A percentile compares a stretch with the other conserved stretches of the same genome.
Evolutionary conservation across 2,329 filamentous ascomycete species (phyloP).

Genomic region (Zalaria sp.): DNA sequence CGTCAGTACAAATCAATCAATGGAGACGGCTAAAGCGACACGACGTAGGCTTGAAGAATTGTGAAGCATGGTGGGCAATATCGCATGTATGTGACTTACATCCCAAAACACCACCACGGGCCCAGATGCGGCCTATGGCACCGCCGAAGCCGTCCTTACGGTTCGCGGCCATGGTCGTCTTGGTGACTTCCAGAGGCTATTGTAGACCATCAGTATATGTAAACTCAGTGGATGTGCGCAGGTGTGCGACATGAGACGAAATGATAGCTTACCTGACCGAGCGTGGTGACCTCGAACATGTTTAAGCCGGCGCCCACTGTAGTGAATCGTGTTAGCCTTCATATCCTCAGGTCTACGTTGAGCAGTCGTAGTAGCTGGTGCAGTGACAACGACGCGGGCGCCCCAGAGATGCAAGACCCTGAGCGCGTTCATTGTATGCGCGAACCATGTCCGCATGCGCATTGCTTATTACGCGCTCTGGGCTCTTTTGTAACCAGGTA

Average conservation of each 20-base stretch:
- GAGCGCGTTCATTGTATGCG: too few relatives aligned
- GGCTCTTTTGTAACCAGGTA: too few relatives aligned
- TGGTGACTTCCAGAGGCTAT: constrained; percentile 91
- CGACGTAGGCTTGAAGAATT: background rate
- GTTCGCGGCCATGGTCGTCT: constrained; percentile 99
- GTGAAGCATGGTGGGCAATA: too few relatives aligned
- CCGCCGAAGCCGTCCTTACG: constrained; percentile 72
- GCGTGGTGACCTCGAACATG: constrained; percentile 73
- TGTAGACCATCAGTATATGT: constrained; percentile 37
- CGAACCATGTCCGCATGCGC: too few relatives aligned
- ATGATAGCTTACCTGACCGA: constrained; percentile 44
- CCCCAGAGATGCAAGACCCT: too few relatives aligned
- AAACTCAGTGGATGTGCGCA: background rate
- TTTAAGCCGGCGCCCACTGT: constrained; percentile 78
- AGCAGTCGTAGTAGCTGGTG: too few relatives aligned
- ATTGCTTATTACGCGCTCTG: too few relatives aligned
- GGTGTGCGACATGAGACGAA: background rate
- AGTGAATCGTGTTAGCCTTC: constrained; percentile 4
- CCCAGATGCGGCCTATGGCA: constrained; percentile 79
- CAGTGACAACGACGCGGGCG: too few relatives aligned
- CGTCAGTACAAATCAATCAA: constrained; percentile 1
- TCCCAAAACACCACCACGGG: constrained; percentile 80
- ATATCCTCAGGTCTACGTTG: background rate
- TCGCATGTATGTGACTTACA: constrained; percentile 48
- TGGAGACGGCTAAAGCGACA: background rate